Base-by-base conservation (phyloP, 495 filamentous ascomycete genomes). In the Aspergillus nidulans region DNA sequence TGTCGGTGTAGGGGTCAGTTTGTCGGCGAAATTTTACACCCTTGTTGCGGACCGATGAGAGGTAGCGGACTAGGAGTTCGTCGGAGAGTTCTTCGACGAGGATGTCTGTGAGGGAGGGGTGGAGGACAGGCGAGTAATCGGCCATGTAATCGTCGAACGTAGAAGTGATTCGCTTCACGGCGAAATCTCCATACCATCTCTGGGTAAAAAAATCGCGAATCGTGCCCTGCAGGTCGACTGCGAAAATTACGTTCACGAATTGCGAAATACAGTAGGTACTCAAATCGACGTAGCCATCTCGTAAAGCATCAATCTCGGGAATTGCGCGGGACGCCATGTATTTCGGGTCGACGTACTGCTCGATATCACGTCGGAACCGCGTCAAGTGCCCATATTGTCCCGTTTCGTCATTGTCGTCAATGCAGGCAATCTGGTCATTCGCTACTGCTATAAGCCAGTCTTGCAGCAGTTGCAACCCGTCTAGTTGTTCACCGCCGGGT, bases 371-470 rank as follows among this genome's bases (percentile, higher is more conserved):
- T 55, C 83, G 83, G 81, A 96, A 97, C 58, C 83, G 81, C 9
- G 86, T 83, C 39, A 97, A 78, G 75, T 95, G 95, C 26, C 86
- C 85, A 25, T 85, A 60, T 36, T 85, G 84, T 41, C 79, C 82
- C 28, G 84, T 83, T 46, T 88, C 85, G 23, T 76, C 72, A 53
- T 83, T 77, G 67, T 97, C 94, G 66, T 96, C 92, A 64, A 97
- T 97, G 70, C 90, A 95, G 50, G 89, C 89, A 61, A 99, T 97
- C 67, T 99, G 94, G 70, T 99, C 94, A 71, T 97, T 99, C 55
- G 94, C 94, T 47, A 95, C 88, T n/a, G 92, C 91, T 20, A 97
- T 81, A 40, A 97, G 82, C 88, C 91, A 97, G 69, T 96, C 91
- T 72, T 96, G 90, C 28, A 96, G 70, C 8, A 84, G 69, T 63